Conservation (phyloP, 2,329 filamentous ascomycete genomes). For the Colletotrichum endophyticum region DNA sequence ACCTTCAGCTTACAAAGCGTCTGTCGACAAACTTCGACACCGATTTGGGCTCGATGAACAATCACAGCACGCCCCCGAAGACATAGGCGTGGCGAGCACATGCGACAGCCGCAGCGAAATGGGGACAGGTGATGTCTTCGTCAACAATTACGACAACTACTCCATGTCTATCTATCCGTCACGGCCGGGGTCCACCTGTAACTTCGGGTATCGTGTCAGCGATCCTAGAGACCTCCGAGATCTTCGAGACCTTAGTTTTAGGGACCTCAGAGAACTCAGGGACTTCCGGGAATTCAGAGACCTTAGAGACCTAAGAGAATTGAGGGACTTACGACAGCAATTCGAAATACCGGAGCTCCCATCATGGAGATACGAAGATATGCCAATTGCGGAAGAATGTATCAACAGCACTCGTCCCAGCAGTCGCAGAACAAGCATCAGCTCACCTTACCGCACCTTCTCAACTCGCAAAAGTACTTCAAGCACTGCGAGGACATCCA, state of each 20-base stretch:
- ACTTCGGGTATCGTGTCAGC: background rate
- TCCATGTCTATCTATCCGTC: background rate
- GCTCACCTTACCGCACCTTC: background rate
- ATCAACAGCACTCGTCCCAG: background rate
- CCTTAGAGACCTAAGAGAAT: background rate
- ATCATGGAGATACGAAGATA: background rate
- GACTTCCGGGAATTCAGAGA: background rate
- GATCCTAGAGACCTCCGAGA: background rate
- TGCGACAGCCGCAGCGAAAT: background rate
- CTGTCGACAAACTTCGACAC: background rate
- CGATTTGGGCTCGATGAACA: background rate
- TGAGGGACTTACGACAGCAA: background rate
- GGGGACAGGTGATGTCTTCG: background rate
- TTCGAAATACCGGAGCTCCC: background rate
- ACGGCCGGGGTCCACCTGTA: background rate
- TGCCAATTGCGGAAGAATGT: background rate
- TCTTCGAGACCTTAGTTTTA: background rate
- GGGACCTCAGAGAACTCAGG: background rate
- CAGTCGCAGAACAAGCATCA: background rate
- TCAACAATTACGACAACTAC: background rate
- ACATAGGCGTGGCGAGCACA: background rate
- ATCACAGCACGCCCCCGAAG: background rate
- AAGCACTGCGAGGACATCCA: background rate
- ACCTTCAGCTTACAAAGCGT: background rate
- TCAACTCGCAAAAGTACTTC: background rate